A percentile compares a stretch with the other conserved stretches of the same genome.
These are phyloP conservation scores for Alternaria postmessia DNA, from an alignment of 2,329 filamentous ascomycete genomes.

Conservation along the genomic window DNA sequence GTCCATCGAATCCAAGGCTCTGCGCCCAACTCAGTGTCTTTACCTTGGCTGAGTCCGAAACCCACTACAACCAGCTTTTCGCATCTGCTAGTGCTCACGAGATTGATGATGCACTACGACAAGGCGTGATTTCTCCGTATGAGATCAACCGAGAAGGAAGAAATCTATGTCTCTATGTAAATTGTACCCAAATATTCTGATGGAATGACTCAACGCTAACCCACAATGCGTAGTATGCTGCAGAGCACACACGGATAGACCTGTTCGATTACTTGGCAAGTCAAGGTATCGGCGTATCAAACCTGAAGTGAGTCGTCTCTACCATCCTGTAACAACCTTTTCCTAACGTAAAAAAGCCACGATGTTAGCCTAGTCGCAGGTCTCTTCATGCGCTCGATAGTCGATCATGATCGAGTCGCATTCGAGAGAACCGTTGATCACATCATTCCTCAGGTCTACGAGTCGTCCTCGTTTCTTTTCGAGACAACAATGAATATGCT, in stretches of 20 bases:
- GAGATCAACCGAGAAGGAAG: slow-evolving; percentile 1
- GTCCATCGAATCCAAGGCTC: neutral
- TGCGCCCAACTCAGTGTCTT: slow-evolving; percentile 16
- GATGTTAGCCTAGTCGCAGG: slow-evolving; percentile 10
- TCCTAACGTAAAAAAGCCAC: neutral
- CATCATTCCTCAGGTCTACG: slow-evolving; percentile 2
- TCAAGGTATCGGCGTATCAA: slow-evolving; percentile 20
- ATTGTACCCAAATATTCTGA: neutral
- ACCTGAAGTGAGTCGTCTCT: slow-evolving; percentile 11
- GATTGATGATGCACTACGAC: slow-evolving; percentile 18
- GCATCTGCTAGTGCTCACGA: slow-evolving; percentile 12
- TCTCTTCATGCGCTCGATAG: slow-evolving; percentile 7
- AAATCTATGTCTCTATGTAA: slow-evolving; percentile 18
- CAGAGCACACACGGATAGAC: slow-evolving; percentile 3
- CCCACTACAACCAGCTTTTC: slow-evolving; percentile 11
- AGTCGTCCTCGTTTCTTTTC: slow-evolving; percentile 10
- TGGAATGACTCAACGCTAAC: neutral
- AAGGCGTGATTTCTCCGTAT: slow-evolving; percentile 23
- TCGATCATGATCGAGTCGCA: neutral
- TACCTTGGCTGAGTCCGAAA: neutral
- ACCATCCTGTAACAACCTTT: neutral
- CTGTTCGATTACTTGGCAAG: slow-evolving; percentile 21
- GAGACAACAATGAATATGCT: slow-evolving; percentile 13
- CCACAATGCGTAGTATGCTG: slow-evolving; percentile 9
- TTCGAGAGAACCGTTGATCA: slow-evolving; percentile 9